Base-by-base conservation (phyloP, 2,329 filamentous ascomycete genomes). In the Seiridium unicorne region DNA sequence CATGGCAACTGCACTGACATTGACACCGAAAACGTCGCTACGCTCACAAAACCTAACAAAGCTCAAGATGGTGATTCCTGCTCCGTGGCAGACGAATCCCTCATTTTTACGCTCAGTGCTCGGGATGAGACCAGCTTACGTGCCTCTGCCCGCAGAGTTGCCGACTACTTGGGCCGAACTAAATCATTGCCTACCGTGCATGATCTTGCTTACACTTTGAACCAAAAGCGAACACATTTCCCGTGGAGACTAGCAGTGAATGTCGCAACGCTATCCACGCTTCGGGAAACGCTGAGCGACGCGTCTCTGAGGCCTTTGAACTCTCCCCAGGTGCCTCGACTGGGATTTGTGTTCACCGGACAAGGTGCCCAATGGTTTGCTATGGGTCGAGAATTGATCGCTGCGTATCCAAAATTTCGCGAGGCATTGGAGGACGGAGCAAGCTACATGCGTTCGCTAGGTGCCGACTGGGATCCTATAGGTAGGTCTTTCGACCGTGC, bases 341-440 rank as follows among this genome's bases (percentile, higher is more conserved):
- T 70, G 1, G 68, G 62, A 34, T 65, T n/a, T 58, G 63, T 70
- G 6, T 70, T 70, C 51, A 69, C 66, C 2, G 67, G 68, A 5
- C 66, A 69, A 59, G 70, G 70, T 44, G 67, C 70, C 7, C 70
- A 73, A 60, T 73, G 70, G 69, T 31, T 57, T 49, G 62, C 61
- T 2, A 68, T 68, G 66, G 66, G 64, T 4, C 48, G 60, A 1
- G 63, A 65, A 44, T 60, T 65, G 1, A 55, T 63, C 11, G 6
- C 18, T 32, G 5, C 36, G 13, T 63, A 61, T 47, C 57, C 57
- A 4, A 44, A 48, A 3, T 63, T 58, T 34, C 7, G 6, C 4
- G 40, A 44, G 6, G n/a, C 55, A 11, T 31, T 58, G 34, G 3
- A 49, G n/a, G 35, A 51, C 11, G 55, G 44, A 18, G 55, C 35